Percentiles rank a stretch among this genome's conserved stretches.
Evolutionary conservation across 1,284 basidiomycete species (phyloP).

Genomic region (Salmacisia buchloeana): DNA sequence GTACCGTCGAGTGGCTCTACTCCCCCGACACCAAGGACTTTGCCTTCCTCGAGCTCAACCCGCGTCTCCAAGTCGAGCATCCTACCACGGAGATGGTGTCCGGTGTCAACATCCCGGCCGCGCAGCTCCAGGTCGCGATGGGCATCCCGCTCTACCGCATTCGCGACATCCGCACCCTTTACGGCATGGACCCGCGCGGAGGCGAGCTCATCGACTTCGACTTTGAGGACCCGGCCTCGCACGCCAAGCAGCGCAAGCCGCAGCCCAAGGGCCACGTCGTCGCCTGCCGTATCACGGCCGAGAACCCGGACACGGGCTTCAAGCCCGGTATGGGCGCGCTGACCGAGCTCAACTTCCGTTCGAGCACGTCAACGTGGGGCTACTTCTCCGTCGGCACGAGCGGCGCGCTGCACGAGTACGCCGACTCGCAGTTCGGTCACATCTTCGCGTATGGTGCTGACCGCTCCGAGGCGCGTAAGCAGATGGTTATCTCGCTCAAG

Average conservation of each 20-base stretch:
- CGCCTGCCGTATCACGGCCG: slow-evolving; percentile 97
- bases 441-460: slow-evolving; percentile 99
- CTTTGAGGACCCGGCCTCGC: slow-evolving; percentile 78
- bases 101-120: slow-evolving; percentile 94
- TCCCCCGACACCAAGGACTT: slow-evolving; percentile 88
- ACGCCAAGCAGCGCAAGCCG: slow-evolving; percentile 86
- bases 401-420: slow-evolving; percentile 96
- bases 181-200: slow-evolving; percentile 59
- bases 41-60: slow-evolving; percentile 97
- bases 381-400: slow-evolving; percentile 93
- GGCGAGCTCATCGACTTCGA: slow-evolving; percentile 73
- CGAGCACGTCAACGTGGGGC: slow-evolving; percentile 83
- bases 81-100: slow-evolving; percentile 99
- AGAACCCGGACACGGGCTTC: slow-evolving; percentile 99
- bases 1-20: slow-evolving; percentile 98
- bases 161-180: slow-evolving; percentile 89
- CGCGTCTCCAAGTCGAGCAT: slow-evolving; percentile 92
- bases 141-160: slow-evolving; percentile 94
- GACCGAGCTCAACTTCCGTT: slow-evolving; percentile 98
- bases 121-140: slow-evolving; percentile 97
- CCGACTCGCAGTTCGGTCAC: slow-evolving; percentile 75
- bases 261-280: slow-evolving; percentile 97
- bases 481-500: slow-evolving; percentile 99
- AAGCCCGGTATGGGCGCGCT: slow-evolving; percentile 95
- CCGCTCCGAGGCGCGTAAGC: slow-evolving; percentile 89